Base-by-base conservation (phyloP, 2,329 filamentous ascomycete genomes). In the Monosporascus sp. region DNA sequence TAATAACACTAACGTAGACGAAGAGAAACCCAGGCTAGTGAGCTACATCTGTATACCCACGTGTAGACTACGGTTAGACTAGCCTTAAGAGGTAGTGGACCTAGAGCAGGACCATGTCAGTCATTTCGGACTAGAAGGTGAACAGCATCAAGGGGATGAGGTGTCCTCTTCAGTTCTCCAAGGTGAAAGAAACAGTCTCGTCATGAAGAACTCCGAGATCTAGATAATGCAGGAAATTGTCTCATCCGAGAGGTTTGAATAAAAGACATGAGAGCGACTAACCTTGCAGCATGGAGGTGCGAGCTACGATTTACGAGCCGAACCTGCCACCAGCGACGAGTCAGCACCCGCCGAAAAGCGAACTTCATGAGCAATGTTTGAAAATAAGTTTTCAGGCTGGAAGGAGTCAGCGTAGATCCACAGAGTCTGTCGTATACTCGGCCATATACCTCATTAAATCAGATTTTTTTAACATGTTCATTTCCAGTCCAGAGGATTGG, bases 91-190 rank as follows among this genome's bases (percentile, higher is more conserved):
- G 31, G 31, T 14, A 34, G 9, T 34, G 31, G 9, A 14, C 31
- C 31, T 34, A 34, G 9, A 34, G 11, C 31, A 34, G 11, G 31
- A 34, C 31, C 9, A 34, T 34, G 31, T 34, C 31, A 34, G 31
- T 5, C 31, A 34, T 34, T 34, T 14, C 11, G 5, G 11, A 34
- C 31, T 14, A 14, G 27, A 34, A 34, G 31, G 31, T 14, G 31
- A 51, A 44, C 46, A 52, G 56, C 57, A 59, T 60, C 60, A 65
- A 57, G 45, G n/a, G 31, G 31, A 5, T 34, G 31, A 34, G 24
- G 38, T 37, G 44, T 64, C 70, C 69, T 68, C 58, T 67, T 82
- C 79, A 82, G 79, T 82, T 82, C 79, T 82, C 79, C 79, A 82
- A 82, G 79, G 78, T 82, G 79, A 81, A 68, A 64, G 65, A 61